These are phyloP conservation scores for Chlorella vulgaris DNA, from an alignment of 139 green algal species.

Conservation along the genomic window DNA sequence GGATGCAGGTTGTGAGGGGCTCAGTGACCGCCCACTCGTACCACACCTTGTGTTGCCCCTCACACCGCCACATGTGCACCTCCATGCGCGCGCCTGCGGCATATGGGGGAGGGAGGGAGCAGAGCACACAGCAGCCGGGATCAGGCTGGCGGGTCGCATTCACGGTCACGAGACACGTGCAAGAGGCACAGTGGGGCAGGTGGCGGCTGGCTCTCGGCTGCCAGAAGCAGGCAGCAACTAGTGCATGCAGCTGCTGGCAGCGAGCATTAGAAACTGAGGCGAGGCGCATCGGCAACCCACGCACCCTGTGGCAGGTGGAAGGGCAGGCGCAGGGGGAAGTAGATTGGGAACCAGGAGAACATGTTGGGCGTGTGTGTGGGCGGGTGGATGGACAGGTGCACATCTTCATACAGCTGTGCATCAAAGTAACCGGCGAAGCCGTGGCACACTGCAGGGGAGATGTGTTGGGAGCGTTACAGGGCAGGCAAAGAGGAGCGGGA, in stretches of 20 bases:
- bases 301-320: constrained; percentile 41
- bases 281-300: neutral
- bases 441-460: constrained; percentile 68
- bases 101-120: neutral
- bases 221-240: neutral
- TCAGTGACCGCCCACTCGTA: constrained; percentile 88
- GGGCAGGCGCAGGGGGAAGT: constrained; percentile 86
- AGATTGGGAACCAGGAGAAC: constrained; percentile 97
- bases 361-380: constrained; percentile 90
- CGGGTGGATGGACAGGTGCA: constrained; percentile 90
- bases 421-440: constrained; percentile 99
- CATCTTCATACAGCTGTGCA: constrained; percentile 83
- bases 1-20: constrained; percentile 52
- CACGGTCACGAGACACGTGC: no score
- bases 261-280: neutral
- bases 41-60: constrained; percentile 84
- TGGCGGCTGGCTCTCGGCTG: no score
- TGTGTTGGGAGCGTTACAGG: neutral
- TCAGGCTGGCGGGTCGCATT: no score
- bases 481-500: neutral
- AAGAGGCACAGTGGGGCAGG: no score
- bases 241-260: neutral
- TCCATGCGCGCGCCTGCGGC: constrained; percentile 50
- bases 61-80: constrained; percentile 88
- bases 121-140: neutral